Conservation (phyloP, 257 asterid species). For the Anisodus acutangulus region DNA sequence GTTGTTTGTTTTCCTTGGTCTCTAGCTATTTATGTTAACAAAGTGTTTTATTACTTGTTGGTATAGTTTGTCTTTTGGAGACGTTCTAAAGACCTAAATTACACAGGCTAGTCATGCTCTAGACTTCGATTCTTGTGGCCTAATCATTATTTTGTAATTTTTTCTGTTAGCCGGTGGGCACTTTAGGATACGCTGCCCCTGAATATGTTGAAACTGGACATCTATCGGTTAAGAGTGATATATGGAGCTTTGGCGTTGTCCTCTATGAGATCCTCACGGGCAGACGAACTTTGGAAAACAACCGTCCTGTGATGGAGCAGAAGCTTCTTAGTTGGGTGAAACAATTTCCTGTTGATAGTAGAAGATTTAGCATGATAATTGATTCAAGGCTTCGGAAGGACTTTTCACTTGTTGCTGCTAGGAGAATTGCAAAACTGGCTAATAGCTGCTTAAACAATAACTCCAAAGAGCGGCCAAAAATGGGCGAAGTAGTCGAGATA, state of each 20-base stretch:
- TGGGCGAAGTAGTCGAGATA: constrained; percentile 68
- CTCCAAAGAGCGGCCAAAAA: constrained; percentile 75
- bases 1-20: constrained; percentile 17
- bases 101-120: background rate
- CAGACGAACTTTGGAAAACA: constrained; percentile 72
- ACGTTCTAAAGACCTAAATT: no score
- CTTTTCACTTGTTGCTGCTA: constrained; percentile 65
- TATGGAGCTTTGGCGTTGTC: constrained; percentile 94
- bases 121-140: background rate
- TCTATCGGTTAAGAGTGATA: constrained; percentile 75
- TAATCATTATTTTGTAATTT: background rate
- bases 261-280: constrained; percentile 84
- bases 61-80: background rate
- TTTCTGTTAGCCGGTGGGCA: constrained; percentile 75
- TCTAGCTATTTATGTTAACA: constrained; percentile 5
- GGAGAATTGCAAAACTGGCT: constrained; percentile 74
- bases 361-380: constrained; percentile 68
- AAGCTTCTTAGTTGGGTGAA: constrained; percentile 86
- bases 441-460: constrained; percentile 72
- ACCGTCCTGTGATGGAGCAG: constrained; percentile 61
- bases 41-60: constrained; percentile 5
- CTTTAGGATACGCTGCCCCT: constrained; percentile 93
- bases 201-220: constrained; percentile 80
- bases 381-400: constrained; percentile 70
- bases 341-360: constrained; percentile 68